Evolutionary conservation across 768 basidiomycete genomes (phyloP), one percentile per base, ranked within the genome.

Genomic region (Candolleomyces eurysporus): DNA sequence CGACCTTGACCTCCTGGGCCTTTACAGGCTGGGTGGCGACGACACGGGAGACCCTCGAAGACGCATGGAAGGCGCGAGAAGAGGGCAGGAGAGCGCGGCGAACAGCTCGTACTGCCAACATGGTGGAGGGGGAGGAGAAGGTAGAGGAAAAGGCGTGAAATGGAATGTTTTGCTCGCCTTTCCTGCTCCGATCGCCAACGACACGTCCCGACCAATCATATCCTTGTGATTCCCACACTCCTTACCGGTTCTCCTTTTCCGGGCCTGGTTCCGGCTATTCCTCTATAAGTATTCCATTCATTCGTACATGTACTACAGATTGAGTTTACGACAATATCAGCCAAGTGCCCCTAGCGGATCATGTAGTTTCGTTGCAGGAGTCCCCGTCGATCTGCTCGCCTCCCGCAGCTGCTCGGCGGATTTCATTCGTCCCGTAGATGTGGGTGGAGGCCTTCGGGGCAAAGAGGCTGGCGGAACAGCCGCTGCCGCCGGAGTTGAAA

Each of bases 1-100:
- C 16, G 71, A 93, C 92, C 81, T 88, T 82, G 73, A 88, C 92
- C 75, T 93, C 88, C 75, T 92, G 82, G 16, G 92, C 93, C 73
- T 87, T 91, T 65, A 87, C 82, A 26, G 91, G 89, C 68, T 83
- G 88, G 51, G 89, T 87, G 45, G 86, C 85, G 61, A 86, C 84
- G 65, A 92, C 80, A 69, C 79, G 84, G 63, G 80, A 75, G 22
- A 79, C 82, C 46, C 84, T 75, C 8, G 84, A 73, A 2, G 93
- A 86, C 1, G 86, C 78, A 69, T 87, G 84, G 75, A 94, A 93
- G 5, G 85, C 76, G 64, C 89, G 83, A 39, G 76, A 76, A 50
- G 81, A 72, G 66, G 77, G 81, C 59, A 73, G 66, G 57, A 87
- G 74, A 60, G 82, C 76, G 72, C 80, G 83, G 50, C 79, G 80